Evolutionary conservation across 2,329 filamentous ascomycete species (phyloP).

Genomic region (Apiospora kogelbergensis): DNA sequence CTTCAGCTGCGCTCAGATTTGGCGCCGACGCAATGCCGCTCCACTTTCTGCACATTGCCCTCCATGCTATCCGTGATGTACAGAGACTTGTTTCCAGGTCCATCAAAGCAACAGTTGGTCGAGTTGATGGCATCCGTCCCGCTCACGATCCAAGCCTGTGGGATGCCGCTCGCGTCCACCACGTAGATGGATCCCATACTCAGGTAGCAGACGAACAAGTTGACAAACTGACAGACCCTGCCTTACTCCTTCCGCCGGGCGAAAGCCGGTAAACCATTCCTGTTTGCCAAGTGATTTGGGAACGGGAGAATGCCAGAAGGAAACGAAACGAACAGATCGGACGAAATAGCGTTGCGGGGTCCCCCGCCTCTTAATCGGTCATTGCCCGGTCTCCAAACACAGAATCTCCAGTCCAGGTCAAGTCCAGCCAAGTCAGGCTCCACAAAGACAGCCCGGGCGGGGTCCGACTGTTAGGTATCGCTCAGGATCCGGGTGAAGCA

Average conservation of each 20-base stretch:
- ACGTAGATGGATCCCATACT: conserved; percentile 38
- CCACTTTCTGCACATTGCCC: conserved; percentile 33
- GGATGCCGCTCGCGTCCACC: conserved; percentile 35
- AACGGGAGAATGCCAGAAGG: neutral
- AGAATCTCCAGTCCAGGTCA: neutral
- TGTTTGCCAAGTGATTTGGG: conserved; percentile 25
- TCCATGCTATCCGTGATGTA: conserved; percentile 41
- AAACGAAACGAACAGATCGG: neutral
- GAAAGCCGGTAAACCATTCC: conserved; percentile 41
- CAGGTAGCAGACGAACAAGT: conserved; percentile 35
- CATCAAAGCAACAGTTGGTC: conserved; percentile 43
- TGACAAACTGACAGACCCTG: conserved; percentile 38
- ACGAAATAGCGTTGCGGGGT: neutral
- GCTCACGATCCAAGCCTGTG: conserved; percentile 36
- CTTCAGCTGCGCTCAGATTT: neutral
- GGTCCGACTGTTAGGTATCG: neutral
- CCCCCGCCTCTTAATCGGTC: neutral
- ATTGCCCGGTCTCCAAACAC: neutral
- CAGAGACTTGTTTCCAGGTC: conserved; percentile 35
- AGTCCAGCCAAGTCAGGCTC: neutral
- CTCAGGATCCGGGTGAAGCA: neutral
- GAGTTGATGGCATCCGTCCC: conserved; percentile 33
- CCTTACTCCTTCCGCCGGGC: too few relatives aligned
- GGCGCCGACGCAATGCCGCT: conserved; percentile 31
- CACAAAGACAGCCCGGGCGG: neutral